Conservation (phyloP, 2,329 filamentous ascomycete genomes). For the Celoporthe dispersa region DNA sequence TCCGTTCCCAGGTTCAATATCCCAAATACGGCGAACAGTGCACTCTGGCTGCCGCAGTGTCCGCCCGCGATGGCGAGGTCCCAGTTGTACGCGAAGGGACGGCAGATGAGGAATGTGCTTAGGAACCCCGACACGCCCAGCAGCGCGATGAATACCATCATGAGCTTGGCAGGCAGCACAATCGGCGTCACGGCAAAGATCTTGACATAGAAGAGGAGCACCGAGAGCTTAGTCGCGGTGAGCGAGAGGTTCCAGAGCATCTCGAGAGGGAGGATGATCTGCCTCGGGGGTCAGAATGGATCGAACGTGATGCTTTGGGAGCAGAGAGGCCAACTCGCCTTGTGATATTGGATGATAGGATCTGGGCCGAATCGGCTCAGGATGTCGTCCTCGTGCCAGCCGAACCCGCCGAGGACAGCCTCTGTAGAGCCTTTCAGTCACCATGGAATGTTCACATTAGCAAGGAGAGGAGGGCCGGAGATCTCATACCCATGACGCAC, state of each 20-base stretch:
- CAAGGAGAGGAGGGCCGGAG: not conserved
- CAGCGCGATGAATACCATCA: slow-evolving; percentile 33
- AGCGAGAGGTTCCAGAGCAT: slow-evolving; percentile 40
- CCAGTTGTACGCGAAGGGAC: slow-evolving; percentile 44
- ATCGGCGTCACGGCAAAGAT: slow-evolving; percentile 37
- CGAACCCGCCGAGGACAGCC: slow-evolving; percentile 32
- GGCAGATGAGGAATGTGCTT: slow-evolving; percentile 41
- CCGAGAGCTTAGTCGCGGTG: slow-evolving; percentile 37
- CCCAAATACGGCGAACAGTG: slow-evolving; percentile 15
- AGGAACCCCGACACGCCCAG: slow-evolving; percentile 38
- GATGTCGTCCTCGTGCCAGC: slow-evolving; percentile 33
- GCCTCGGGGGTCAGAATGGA: slow-evolving; percentile 8
- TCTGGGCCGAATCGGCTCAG: slow-evolving; percentile 27
- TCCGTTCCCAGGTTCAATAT: slow-evolving; percentile 13
- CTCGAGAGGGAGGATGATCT: slow-evolving; percentile 33
- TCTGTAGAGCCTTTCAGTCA: slow-evolving; percentile 26
- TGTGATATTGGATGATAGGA: slow-evolving; percentile 25
- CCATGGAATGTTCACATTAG: not conserved
- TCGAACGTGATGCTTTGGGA: not conserved
- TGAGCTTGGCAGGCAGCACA: slow-evolving; percentile 33
- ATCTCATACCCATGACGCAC: slow-evolving; percentile 8
- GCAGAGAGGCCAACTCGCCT: slow-evolving; percentile 4
- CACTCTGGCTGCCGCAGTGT: slow-evolving; percentile 38
- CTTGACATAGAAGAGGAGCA: slow-evolving; percentile 37
- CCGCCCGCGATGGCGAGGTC: slow-evolving; percentile 39